These are phyloP conservation scores for Cercospora citrullina DNA, from an alignment of 2,329 filamentous ascomycete genomes.

Conservation along the genomic window DNA sequence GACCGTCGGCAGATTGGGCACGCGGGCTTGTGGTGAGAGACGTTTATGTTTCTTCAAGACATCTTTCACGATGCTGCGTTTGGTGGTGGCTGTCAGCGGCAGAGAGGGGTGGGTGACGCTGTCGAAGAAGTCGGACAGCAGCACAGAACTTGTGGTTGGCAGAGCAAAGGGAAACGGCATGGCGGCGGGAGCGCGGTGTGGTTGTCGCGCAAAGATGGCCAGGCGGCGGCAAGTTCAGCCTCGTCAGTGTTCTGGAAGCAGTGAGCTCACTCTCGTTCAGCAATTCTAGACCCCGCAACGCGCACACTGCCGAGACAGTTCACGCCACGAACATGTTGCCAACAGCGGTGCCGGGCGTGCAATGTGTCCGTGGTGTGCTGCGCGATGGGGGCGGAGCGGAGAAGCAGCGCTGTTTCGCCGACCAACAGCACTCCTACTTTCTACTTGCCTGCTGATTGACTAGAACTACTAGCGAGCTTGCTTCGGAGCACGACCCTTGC, in stretches of 20 bases:
- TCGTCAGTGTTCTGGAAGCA: background rate
- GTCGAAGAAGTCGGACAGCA: conserved; percentile 73
- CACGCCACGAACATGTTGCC: background rate
- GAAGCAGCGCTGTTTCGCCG: background rate
- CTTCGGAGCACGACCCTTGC: background rate
- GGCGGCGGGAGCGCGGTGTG: background rate
- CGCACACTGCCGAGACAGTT: background rate
- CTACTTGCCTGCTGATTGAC: background rate
- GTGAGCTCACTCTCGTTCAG: background rate
- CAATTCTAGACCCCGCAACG: background rate
- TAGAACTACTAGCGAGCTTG: background rate
- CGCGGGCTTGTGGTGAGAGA: conserved; percentile 69
- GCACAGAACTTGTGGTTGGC: conserved; percentile 84
- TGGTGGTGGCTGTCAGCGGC: conserved; percentile 76
- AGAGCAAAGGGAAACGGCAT: conserved; percentile 92
- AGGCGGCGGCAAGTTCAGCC: background rate
- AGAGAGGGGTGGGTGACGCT: conserved; percentile 87
- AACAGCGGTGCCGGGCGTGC: background rate
- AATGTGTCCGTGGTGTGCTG: background rate
- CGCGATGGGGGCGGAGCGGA: background rate
- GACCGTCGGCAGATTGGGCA: conserved; percentile 68
- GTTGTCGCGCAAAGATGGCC: background rate
- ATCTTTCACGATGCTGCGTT: conserved; percentile 79
- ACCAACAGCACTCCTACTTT: background rate
- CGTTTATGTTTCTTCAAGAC: conserved; percentile 87